Evolutionary conservation across 441 rosid species (phyloP), one percentile per base, ranked within the genome.

Genomic region (Theobroma grandiflorum): DNA sequence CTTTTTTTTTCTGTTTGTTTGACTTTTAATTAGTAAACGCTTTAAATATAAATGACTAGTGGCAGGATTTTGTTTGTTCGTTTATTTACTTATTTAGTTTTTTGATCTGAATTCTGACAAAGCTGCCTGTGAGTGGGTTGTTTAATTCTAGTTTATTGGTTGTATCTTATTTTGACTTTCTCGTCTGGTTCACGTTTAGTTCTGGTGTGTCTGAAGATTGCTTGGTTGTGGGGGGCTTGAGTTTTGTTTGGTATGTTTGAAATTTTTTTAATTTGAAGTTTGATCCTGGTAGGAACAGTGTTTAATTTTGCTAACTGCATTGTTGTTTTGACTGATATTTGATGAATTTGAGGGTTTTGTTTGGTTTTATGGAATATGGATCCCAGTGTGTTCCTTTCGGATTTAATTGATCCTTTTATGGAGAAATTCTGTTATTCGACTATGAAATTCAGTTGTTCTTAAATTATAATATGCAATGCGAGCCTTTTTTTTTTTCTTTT

Each of bases 91-190:
- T 40, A 53, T 53, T 38, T 40, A 37, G 33, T 75, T 31, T 50
- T 70, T 70, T 76, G 57, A 68, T 76, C 72, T 69, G 45, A 81
- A 72, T 63, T 68, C 61, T 55, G 50, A 20, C 62, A 55, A 40
- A 20, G 50, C 75, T 74, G 74, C 11, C 55, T 3, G 43, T 71
- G n/a, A n/a, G 35, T 73, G 65, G 35, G 3, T 10, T 38, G 43
- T 72, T 57, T 50, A 72, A 16, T 38, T 35, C 26, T 4, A 31
- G 6, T 15, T 52, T 52, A 33, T 49, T 18, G 22, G 35, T 55
- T n/a, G 38, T 38, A 0, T 55, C 38, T n/a, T 11, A 16, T 55
- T 38, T 31, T 71, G 45, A 57, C 64, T 73, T 38, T 57, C 64
- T 35, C 38, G 8, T n/a, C 42, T 73, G 38, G 65, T 73, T 73